phyloP scores from a whole-genome alignment of 495 filamentous ascomycete species.

The Trichoderma gamsii region DNA sequence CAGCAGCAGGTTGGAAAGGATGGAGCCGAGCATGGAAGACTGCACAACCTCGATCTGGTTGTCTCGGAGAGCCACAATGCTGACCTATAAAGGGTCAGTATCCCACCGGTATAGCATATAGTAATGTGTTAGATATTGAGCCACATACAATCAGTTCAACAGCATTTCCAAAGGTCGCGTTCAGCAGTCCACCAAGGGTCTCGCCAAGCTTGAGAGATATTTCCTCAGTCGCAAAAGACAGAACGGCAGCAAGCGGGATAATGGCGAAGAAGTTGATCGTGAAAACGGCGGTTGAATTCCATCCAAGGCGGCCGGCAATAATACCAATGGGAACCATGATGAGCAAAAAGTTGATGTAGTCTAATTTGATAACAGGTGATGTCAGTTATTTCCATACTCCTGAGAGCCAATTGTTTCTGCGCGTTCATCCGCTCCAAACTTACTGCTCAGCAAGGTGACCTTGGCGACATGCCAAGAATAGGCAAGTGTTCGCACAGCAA shows the following conservation, averaged over 20 bases:
- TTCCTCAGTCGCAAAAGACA: conserved; percentile 96
- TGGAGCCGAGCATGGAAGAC: conserved; percentile 94
- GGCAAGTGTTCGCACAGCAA: conserved; percentile 53
- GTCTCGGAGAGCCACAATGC: conserved; percentile 80
- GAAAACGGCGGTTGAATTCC: conserved; percentile 75
- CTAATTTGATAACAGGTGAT: conserved; percentile 21
- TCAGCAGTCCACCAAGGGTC: conserved; percentile 85
- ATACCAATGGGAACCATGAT: conserved; percentile 90
- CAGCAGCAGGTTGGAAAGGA: conserved; percentile 90
- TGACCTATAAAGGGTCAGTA: conserved; percentile 56
- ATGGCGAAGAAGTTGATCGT: conserved; percentile 93
- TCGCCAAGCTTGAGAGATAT: conserved; percentile 77
- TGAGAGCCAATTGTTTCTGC: background rate
- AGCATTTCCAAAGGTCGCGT: conserved; percentile 96
- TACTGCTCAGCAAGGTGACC: conserved; percentile 50
- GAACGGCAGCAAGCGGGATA: conserved; percentile 81
- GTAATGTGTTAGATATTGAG: background rate
- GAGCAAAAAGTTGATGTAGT: conserved; percentile 81
- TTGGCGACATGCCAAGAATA: conserved; percentile 45
- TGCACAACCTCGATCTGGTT: conserved; percentile 92
- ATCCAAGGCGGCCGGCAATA: conserved; percentile 61
- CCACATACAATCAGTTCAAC: conserved; percentile 85
- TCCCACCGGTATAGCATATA: conserved; percentile 17
- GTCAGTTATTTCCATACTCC: no score
- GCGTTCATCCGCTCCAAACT: conserved; percentile 22